Base-by-base conservation (phyloP, 306 rosid species). In the Morella rubra region DNA sequence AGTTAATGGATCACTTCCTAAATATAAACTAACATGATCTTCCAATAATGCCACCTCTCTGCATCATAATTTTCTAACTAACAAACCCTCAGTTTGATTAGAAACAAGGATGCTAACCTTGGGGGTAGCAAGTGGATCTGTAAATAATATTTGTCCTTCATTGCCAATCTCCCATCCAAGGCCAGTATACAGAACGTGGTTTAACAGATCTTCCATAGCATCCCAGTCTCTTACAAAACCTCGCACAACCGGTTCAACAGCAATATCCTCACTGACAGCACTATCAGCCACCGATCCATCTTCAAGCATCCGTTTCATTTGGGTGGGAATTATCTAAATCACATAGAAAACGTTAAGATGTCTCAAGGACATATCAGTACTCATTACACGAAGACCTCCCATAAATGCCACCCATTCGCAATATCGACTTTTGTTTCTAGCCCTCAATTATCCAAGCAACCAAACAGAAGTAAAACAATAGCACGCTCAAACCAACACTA, bases 141-240 rank as follows among this genome's bases (percentile, higher is more conserved):
- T 91, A 81, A 94, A 94, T 54, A 94, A 75, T 76, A 94, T 89
- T 74, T 94, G 96, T 50, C 98, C 98, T 89, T 94, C 98, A 69
- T 92, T 92, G 71, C 99, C 99, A 9, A 92, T 89, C 85, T 92
- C 99, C 99, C 99, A 95, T 73, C 99, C 99, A 72, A 95, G 99
- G 62, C 97, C 99, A 71, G 89, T 74, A 66, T 95, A 95, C 52
- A 95, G 81, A 24, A 92, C 86, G 88, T 95, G 89, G 81, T 89
- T 90, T 88, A 95, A 85, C 80, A 95, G 81, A 81, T 95, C 99
- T 82, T 95, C 99, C 92, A 95, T 82, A 20, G 99, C 97, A 84
- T 95, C 99, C 99, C 99, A 95, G 72, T 95, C 98, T 73, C 85
- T 91, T 50, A 94, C 69, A 73, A 86, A 81, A 32, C 96, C 96